Base-by-base conservation (phyloP, 495 filamentous ascomycete genomes). In the Clavariopsis aquatica region DNA sequence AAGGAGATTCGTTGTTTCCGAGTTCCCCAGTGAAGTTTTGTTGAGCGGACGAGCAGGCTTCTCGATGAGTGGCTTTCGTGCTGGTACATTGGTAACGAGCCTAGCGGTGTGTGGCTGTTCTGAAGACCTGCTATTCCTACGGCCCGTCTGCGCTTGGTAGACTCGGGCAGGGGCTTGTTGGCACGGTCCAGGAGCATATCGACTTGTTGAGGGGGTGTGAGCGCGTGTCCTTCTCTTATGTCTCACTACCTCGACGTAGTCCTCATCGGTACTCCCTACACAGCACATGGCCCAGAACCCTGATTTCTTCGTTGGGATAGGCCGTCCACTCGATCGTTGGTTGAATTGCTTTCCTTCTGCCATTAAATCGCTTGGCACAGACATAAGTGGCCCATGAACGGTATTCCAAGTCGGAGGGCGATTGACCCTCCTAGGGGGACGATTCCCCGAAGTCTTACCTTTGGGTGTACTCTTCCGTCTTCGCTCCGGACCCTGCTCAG, bases 1-100 rank as follows among this genome's bases (percentile, higher is more conserved):
- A 12, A 90, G 76, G 43, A 87, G 74, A 22, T 76, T 65, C 23
- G 71, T 69, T 2, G 77, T 87, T 71, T 75, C 78, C 60, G 69
- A 82, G 78, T 76, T 77, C 73, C 29, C 26, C 9, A 53, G 79
- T 79, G 62, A 72, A 65, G 45, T 62, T 63, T 23, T 78, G 76
- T 56, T 73, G 65, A 49, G 67, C 68, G 58, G 80, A 68, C 62
- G 64, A 17, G 58, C 57, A 20, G 31, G 66, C 19, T 70, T 53
- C 15, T 67, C 69, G 31, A 26, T 28, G 24, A 68, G 57, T 22
- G 69, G 69, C 49, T 63, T 69, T 6, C 68, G 34, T 1, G 41
- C 52, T n/a, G 69, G 69, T 12, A 53, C 9, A 20, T 3, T 60
- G 45, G 43, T 66, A 20, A n/a, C 28, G 17, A 49, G 55, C 24